Evolutionary conservation across 805 yeast species (phyloP), one percentile per base, ranked within the genome.

Genomic region (Tetrapisispora taiwanensis): DNA sequence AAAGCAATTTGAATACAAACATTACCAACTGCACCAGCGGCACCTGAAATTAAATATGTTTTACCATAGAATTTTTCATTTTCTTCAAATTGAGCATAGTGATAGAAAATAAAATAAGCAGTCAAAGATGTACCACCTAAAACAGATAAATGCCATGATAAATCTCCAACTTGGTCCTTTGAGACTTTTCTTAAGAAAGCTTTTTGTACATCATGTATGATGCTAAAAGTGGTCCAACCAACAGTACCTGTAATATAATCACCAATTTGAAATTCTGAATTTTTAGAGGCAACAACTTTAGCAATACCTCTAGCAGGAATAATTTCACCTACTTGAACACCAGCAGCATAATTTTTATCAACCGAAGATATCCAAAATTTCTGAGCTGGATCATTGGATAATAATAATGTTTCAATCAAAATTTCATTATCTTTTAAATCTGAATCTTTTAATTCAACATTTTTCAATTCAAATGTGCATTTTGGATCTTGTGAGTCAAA

Each of bases 1-100:
- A 75, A 65, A 35, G 84, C 79, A 12, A 80, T 56, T 57, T 79
- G 84, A 18, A 78, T 74, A 39, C 68, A 74, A 39, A 71, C 62
- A 22, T 76, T 70, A 13, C 86, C 86, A n/a, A 81, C 80, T n/a
- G 84, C 84, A 48, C 87, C 87, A 7, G 81, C 73, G 13, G 86
- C 86, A 46, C 84, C 85, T 17, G 80, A 73, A 37, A 80, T 65
- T 37, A 78, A 61, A 50, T 75, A 67, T 7, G 70, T 65, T 53
- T 78, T 77, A 24, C 62, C 67, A 26, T 59, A 65, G 26, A 58
- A 59, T 24, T 61, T 65, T 20, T 68, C 69, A 18, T 63, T 61
- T 41, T 59, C 66, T 44, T 63, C 56, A 45, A 77, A 58, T 37
- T 69, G 61, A n/a, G 78, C 79, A 44, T 76, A 69, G 33, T 70